These are phyloP conservation scores for Penicillium sp. DNA, from an alignment of 2,329 filamentous ascomycete species.

Conservation along the genomic window DNA sequence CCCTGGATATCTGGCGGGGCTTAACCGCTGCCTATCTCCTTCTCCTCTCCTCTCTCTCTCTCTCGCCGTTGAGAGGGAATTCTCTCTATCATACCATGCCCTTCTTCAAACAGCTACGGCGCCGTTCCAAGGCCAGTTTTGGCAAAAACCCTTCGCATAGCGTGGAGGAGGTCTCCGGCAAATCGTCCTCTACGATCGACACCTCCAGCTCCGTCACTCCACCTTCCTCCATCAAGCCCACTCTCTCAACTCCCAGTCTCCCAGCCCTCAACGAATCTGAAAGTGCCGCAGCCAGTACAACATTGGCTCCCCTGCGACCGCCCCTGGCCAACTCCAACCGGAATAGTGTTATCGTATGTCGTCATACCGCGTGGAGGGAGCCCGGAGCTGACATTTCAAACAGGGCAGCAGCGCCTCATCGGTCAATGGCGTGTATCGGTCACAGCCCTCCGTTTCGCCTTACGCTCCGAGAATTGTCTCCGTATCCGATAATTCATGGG, in stretches of 20 bases:
- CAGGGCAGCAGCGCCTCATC: constrained; percentile 40
- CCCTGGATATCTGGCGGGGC: background rate
- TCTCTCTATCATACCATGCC: constrained; percentile 42
- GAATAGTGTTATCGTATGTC: constrained; percentile 46
- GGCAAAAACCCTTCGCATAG: constrained; percentile 48
- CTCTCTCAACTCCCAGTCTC: constrained; percentile 66
- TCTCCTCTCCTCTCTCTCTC: constrained; percentile 14
- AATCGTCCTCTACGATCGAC: constrained; percentile 63
- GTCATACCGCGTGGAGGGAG: background rate
- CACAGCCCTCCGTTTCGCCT: constrained; percentile 67
- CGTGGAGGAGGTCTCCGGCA: constrained; percentile 64
- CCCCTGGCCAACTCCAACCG: constrained; percentile 43
- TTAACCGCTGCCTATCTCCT: constrained; percentile 37
- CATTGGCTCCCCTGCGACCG: constrained; percentile 50
- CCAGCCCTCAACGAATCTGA: constrained; percentile 54
- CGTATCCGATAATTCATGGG: constrained; percentile 80
- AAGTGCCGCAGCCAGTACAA: constrained; percentile 34
- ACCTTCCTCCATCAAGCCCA: constrained; percentile 69
- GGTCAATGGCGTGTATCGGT: constrained; percentile 46
- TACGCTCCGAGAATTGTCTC: constrained; percentile 81
- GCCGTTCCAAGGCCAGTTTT: constrained; percentile 75
- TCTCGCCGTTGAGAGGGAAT: constrained; percentile 16
- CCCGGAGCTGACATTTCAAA: constrained; percentile 7
- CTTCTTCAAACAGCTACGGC: constrained; percentile 75
- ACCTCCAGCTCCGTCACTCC: constrained; percentile 71